A percentile compares a stretch with the other conserved stretches of the same genome.
phyloP scores from a whole-genome alignment of 352 stramenopile genomes.

The Phytophthora pini region DNA sequence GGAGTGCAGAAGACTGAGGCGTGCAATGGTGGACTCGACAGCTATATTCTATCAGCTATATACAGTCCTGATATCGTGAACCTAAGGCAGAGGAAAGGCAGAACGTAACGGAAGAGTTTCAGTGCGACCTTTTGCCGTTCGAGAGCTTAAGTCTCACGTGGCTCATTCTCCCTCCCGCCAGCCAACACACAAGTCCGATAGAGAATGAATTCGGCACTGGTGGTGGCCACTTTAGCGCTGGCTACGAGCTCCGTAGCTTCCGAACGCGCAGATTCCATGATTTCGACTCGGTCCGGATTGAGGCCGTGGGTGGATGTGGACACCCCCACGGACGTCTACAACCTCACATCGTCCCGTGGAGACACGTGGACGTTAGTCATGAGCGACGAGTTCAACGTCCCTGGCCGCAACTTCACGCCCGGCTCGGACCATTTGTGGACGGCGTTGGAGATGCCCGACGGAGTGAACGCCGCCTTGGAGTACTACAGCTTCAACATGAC shows the following conservation, averaged over 20 bases:
- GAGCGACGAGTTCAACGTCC: slow-evolving; percentile 77
- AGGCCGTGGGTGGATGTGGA: slow-evolving; percentile 50
- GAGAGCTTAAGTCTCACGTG: slow-evolving; percentile 7
- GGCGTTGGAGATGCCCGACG: slow-evolving; percentile 49
- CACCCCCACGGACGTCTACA: slow-evolving; percentile 35
- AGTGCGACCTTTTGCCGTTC: slow-evolving; percentile 26
- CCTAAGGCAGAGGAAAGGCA: slow-evolving; percentile 15
- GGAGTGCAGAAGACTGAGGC: neutral
- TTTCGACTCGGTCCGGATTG: slow-evolving; percentile 42
- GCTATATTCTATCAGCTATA: slow-evolving; percentile 26
- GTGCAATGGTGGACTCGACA: slow-evolving; percentile 5
- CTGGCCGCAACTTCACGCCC: slow-evolving; percentile 58
- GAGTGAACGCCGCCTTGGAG: slow-evolving; percentile 76
- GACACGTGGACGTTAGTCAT: slow-evolving; percentile 69
- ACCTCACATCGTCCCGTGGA: slow-evolving; percentile 51
- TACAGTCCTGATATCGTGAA: neutral
- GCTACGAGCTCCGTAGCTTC: neutral
- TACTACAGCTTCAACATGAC: slow-evolving; percentile 92
- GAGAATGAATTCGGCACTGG: slow-evolving; percentile 20
- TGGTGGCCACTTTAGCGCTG: slow-evolving; percentile 10
- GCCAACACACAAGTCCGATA: slow-evolving; percentile 3
- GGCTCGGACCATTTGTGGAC: slow-evolving; percentile 86
- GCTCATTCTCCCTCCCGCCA: slow-evolving; percentile 21
- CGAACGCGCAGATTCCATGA: slow-evolving; percentile 33
- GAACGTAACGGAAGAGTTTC: slow-evolving; percentile 12